Base-by-base conservation (phyloP, 2,329 filamentous ascomycete species). In the Zarea fungicola region DNA sequence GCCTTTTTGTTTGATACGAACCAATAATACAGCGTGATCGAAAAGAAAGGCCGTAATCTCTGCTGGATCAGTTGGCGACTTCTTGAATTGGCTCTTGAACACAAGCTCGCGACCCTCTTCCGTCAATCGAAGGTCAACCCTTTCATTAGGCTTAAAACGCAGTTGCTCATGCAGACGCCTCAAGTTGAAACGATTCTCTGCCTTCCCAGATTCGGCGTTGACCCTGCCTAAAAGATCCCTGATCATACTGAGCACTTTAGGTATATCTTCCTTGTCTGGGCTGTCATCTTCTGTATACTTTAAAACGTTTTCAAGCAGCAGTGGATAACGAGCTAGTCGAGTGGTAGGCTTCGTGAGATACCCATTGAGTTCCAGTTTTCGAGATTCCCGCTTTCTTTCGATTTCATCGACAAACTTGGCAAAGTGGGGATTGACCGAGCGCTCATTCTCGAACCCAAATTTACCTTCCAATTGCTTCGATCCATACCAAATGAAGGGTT, bases 301-400 rank as follows among this genome's bases (percentile, higher is more conserved):
- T 55, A 90, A 71, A 31, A 97, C 89, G 55, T 91, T 90, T 58
- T 97, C 93, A 14, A 99, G 75, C 11, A 99, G 75, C 31, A 99
- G 74, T 4, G 93, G 93, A 65, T 99, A 99, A 67, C 93, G 83
- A 35, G 93, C 93, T 60, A 99, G 73, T 72, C 93, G 83, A 16
- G 93, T 99, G 2, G 93, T 99, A 1, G 93, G 93, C 68, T 99
- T 99, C 8, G 93, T 99, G 45, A 99, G 75, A 63, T 99, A 99
- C 58, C 93, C 93, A 65, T 99, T 99, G 51, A 99, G 75, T 67
- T 99, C 93, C 40, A 99, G 76, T 69, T 99, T 99, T 55, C 93
- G 82, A 6, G 92, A 97, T 66, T 99, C 93, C 66, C 96, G 96
- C 58, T 95, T 81, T 51, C 93, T 80, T 67, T 99, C 93, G 6